Base-by-base conservation (phyloP, 225 moss, liverwort and hornwort genomes). In the Polytrichum formosum region DNA sequence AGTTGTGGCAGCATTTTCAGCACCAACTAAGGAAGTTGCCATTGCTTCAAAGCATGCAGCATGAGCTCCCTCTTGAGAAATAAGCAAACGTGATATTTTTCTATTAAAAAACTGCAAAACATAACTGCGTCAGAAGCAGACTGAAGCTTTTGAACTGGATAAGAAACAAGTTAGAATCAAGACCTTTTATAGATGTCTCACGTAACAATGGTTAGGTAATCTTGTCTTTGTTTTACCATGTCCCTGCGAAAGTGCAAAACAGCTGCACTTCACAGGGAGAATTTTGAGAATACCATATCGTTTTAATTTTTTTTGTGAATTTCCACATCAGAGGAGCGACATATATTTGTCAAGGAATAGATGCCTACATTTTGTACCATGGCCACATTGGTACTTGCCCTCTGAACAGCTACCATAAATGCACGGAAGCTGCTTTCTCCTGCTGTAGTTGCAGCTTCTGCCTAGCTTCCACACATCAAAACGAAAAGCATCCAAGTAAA, bases 391-490 rank as follows among this genome's bases (percentile, higher is more conserved):
- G 84, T 81, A 28, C 87, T 94, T 60, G 97, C 92, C 66, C 88
- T 90, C 22, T 88, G 80, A 64, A 98, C 84, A 55, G 94, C 90
- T 29, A 85, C 90, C 92, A 94, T 94, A 77, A 92, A 98, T 59
- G 87, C 85, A 31, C 92, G 83, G 54, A 91, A 91, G 78, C 97
- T 98, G 63, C 77, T 90, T 74, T 98, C 94, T 71, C 97, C 97
- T 63, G 94, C 94, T 56, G 82, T 72, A 7, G 92, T 85, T 65
- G 94, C 94, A 71, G 85, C 94, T 82, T 94, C 94, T 30, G 94
- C 94, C 94, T 98, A 79, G 17, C 26, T 63, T 74, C 18, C 65
- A 72, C 64, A 6, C 33, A 63, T 18, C 55, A 68, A 20, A 18
- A 20, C 10, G 19, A 69, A 27, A n/a, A 26, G 61, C 30, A 74